Percentiles rank a stretch among this genome's conserved stretches.
These are phyloP conservation scores for Fusarium buxicola DNA, from an alignment of 2,329 filamentous ascomycete genomes.

Conservation along the genomic window DNA sequence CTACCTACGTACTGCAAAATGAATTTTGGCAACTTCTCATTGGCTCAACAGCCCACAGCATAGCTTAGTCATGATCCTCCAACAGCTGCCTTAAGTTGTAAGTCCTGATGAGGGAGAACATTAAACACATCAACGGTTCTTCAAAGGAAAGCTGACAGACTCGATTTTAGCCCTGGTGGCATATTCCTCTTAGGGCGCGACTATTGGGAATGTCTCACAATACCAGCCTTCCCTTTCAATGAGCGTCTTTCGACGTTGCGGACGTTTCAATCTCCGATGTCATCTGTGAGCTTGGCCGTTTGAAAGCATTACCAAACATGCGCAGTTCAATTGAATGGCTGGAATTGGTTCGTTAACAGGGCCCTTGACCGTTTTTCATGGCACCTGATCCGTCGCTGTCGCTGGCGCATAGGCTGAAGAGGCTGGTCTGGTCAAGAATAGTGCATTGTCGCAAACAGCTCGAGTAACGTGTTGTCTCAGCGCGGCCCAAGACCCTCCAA, in stretches of 20 bases:
- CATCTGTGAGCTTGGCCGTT: too few relatives aligned
- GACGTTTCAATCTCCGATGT: slow-evolving; percentile 17
- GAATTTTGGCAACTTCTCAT: slow-evolving; percentile 40
- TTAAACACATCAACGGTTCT: slow-evolving; percentile 6
- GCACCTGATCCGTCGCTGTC: slow-evolving; percentile 19
- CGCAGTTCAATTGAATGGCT: background rate
- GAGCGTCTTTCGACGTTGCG: slow-evolving; percentile 12
- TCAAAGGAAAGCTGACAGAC: background rate
- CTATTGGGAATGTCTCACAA: slow-evolving; percentile 34
- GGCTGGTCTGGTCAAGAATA: slow-evolving; percentile 34
- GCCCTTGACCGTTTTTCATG: background rate
- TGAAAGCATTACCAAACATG: too few relatives aligned
- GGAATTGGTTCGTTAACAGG: slow-evolving; percentile 1
- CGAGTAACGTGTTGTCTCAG: slow-evolving; percentile 32
- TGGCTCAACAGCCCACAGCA: slow-evolving; percentile 3
- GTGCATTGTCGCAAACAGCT: slow-evolving; percentile 26
- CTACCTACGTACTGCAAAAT: background rate
- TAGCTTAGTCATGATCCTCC: slow-evolving; percentile 35
- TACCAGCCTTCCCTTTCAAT: slow-evolving; percentile 24
- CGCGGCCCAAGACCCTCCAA: slow-evolving; percentile 25
- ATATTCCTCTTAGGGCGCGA: background rate
- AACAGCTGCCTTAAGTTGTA: slow-evolving; percentile 10
- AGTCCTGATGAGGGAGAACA: slow-evolving; percentile 9
- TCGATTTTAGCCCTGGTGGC: background rate
- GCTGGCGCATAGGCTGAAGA: slow-evolving; percentile 30